These are phyloP conservation scores for Rosellinia necatrix DNA, from an alignment of 2,329 filamentous ascomycete genomes.

Conservation along the genomic window DNA sequence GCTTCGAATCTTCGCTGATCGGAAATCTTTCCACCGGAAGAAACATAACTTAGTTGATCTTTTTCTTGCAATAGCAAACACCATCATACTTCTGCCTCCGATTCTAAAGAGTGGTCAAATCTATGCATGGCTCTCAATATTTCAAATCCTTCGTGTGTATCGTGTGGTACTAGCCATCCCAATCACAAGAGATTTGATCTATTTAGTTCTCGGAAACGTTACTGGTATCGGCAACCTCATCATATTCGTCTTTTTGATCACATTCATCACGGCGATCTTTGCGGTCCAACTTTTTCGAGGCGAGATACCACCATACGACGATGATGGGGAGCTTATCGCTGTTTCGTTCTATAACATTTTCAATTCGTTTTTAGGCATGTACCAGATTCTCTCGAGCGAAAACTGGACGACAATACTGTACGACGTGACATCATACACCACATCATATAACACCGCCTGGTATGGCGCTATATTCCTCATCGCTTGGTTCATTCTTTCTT, in stretches of 20 bases:
- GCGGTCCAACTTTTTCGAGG: constrained; percentile 92
- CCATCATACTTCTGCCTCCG: constrained; percentile 81
- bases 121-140: constrained; percentile 89
- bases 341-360: constrained; percentile 89
- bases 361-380: constrained; percentile 97
- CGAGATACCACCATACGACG: constrained; percentile 71
- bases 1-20: constrained; percentile 77
- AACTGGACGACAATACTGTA: constrained; percentile 94
- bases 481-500: constrained; percentile 92
- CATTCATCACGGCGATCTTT: constrained; percentile 91
- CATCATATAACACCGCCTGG: constrained; percentile 75
- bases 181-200: constrained; percentile 83
- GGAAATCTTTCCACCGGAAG: constrained; percentile 77
- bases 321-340: constrained; percentile 63
- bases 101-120: constrained; percentile 72
- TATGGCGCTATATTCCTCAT: constrained; percentile 90
- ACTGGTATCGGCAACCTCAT: constrained; percentile 93
- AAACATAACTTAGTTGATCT: constrained; percentile 82
- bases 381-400: constrained; percentile 93
- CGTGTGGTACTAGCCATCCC: constrained; percentile 88
- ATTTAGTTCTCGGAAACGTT: constrained; percentile 87
- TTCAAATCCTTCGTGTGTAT: constrained; percentile 91
- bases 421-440: constrained; percentile 73
- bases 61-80: constrained; percentile 77
- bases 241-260: constrained; percentile 94